Base-by-base conservation (phyloP, 169 alveolate genomes). In the Plasmodium reichenowi region DNA sequence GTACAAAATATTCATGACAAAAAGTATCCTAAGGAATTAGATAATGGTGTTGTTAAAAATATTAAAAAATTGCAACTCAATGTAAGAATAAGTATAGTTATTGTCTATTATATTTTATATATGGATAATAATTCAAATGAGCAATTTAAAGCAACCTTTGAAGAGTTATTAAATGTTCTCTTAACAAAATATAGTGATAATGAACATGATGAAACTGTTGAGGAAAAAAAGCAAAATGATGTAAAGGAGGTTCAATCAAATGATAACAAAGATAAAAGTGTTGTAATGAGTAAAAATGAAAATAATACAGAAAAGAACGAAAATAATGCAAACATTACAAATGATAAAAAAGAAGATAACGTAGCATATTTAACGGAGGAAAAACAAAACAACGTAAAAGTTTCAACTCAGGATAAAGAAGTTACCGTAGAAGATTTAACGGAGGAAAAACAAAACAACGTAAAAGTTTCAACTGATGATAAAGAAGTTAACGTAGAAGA, bases 31-130 rank as follows among this genome's bases (percentile, higher is more conserved):
- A 60, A 5, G 20, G 76, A 50, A n/a, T 20, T 32, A 7, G 76
- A 72, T 20, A 47, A 48, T 24, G 76, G 45, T n/a, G 29, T 86
- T 72, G 45, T 86, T 59, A 45, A 59, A 54, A 86, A 60, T 43
- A 72, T 86, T 47, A 50, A 50, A 3, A 86, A 86, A 72, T 72
- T 86, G 50, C 86, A 86, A 72, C 26, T 71, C 47, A 86, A 86
- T 17, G 92, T 86, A 9, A 70, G 92, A 73, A 72, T 86, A 48
- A 86, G 88, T 63, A 72, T 86, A 20, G 74, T 63, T 45, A 26
- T 86, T 58, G 92, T 86, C 10, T 86, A 71, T 64, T 66, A 86
- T 67, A 72, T 86, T 60, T 38, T 86, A 45, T 86, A 62, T 58
- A 22, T 67, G 8, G 92, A 86, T 59, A 86, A 86, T 48, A 86